Evolutionary conservation across 768 basidiomycete genomes (phyloP), one percentile per base, ranked within the genome.

Genomic region (Termitomyces eurrhizus): DNA sequence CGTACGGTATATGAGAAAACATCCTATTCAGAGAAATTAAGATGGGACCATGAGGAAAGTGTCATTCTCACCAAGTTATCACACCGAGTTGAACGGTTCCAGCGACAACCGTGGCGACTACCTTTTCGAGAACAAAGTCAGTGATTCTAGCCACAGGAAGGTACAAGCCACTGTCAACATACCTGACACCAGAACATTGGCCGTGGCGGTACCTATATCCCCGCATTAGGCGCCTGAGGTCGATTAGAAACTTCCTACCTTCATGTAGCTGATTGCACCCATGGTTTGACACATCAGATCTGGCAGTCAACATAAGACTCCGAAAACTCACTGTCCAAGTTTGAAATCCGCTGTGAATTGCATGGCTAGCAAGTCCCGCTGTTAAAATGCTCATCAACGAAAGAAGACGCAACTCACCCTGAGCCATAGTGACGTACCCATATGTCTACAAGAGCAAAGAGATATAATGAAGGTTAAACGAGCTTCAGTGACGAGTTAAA

Each of bases 311-410:
- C 24, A 52, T 7, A 35, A 58, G 14, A 24, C 9, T 16, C 52
- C 50, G 59, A 35, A 48, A 58, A 57, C 87, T 76, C 78, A 88
- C 73, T 90, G 87, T 49, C 89, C 89, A 21, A 90, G 80, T 72
- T 90, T 91, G 70, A 90, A 86, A 70, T 90, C 89, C 52, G 82
- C 80, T 16, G 87, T 82, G 68, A 90, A 89, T 61, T 82, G 81
- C 72, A 89, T 79, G 2, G 85, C 88, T 75, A 42, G 8, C 42
- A 33, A 44, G 66, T 16, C 33, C 41, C 33, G 13, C 54, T 74
- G 74, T 24, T 7, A 59, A 44, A 52, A 44, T 24, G 39, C 45
- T 29, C 18, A 3, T 6, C 2, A 11, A 44, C 26, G 42, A 21
- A 9, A 13, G 7, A 16, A 45, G 33, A 5, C 2, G 12, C 16